phyloP scores from a whole-genome alignment of 1,284 basidiomycete species.

The Boletus sp. region DNA sequence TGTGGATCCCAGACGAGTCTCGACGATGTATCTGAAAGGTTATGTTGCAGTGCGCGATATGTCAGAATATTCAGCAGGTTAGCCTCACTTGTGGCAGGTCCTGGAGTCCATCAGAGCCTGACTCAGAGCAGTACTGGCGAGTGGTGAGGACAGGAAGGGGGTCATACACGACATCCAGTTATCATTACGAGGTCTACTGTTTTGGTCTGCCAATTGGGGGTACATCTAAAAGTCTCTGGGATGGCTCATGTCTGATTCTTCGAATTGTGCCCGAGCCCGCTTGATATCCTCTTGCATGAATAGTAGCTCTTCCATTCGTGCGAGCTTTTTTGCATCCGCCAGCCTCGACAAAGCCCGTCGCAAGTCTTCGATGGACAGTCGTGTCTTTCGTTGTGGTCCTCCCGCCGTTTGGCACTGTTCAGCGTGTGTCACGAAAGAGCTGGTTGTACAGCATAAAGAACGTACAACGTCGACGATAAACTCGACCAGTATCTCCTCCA shows the following conservation, averaged over 20 bases:
- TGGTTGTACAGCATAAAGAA: slow-evolving; percentile 31
- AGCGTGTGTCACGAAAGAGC: slow-evolving; percentile 12
- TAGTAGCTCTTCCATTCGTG: slow-evolving; percentile 84
- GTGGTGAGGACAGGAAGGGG: too few relatives aligned
- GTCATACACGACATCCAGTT: too few relatives aligned
- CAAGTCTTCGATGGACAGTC: slow-evolving; percentile 80
- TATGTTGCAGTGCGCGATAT: too few relatives aligned
- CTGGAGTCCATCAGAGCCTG: too few relatives aligned
- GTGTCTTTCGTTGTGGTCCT: slow-evolving; percentile 66
- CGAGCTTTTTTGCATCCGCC: slow-evolving; percentile 85
- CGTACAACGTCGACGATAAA: slow-evolving; percentile 88
- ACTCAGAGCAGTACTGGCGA: too few relatives aligned
- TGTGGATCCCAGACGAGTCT: too few relatives aligned
- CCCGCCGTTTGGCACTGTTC: slow-evolving; percentile 73
- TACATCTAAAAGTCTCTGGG: slow-evolving; percentile 46
- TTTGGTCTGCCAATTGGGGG: not conserved
- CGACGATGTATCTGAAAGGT: too few relatives aligned
- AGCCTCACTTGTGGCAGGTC: too few relatives aligned
- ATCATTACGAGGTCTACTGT: too few relatives aligned
- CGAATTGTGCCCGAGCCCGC: slow-evolving; percentile 81
- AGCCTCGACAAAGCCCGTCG: slow-evolving; percentile 74
- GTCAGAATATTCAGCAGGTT: too few relatives aligned
- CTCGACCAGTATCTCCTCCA: slow-evolving; percentile 94
- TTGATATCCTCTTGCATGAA: slow-evolving; percentile 94
- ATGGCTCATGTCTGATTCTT: slow-evolving; percentile 64